These are phyloP conservation scores for Nissolia schottii DNA, from an alignment of 306 rosid species.

Conservation along the genomic window DNA sequence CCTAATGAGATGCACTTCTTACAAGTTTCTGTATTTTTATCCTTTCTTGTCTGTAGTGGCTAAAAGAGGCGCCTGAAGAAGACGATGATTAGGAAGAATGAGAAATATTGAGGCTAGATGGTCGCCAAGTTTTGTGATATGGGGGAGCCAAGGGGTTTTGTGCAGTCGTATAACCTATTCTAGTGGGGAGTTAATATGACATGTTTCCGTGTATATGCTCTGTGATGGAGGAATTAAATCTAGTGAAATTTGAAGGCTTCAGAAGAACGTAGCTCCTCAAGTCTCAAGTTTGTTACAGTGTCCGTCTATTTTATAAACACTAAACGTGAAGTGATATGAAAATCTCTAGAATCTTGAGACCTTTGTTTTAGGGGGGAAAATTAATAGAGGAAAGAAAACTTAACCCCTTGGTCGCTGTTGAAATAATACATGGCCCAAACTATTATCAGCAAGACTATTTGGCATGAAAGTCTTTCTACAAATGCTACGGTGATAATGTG, in stretches of 20 bases:
- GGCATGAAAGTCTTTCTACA: neutral
- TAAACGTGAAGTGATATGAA: neutral
- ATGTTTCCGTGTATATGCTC: neutral
- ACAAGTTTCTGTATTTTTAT: neutral
- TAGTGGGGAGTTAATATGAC: neutral
- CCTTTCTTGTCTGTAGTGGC: constrained; percentile 53
- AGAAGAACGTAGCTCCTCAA: neutral
- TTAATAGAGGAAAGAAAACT: neutral
- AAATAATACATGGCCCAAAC: neutral
- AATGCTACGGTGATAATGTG: too few species aligned
- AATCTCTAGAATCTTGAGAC: neutral
- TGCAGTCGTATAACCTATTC: constrained; percentile 4
- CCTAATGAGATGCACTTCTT: constrained; percentile 3
- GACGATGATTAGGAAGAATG: constrained; percentile 57
- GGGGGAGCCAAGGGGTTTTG: neutral
- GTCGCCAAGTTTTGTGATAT: neutral
- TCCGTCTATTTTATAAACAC: constrained; percentile 4
- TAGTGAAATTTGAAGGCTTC: neutral
- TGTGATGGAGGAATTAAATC: neutral
- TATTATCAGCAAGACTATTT: neutral
- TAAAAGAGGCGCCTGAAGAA: constrained; percentile 83
- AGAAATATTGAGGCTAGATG: neutral
- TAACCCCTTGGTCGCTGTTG: neutral
- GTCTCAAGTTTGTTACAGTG: constrained; percentile 5
- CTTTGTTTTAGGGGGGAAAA: neutral